Conservation (phyloP, 1,284 basidiomycete species). For the Porodaedalea pini region DNA sequence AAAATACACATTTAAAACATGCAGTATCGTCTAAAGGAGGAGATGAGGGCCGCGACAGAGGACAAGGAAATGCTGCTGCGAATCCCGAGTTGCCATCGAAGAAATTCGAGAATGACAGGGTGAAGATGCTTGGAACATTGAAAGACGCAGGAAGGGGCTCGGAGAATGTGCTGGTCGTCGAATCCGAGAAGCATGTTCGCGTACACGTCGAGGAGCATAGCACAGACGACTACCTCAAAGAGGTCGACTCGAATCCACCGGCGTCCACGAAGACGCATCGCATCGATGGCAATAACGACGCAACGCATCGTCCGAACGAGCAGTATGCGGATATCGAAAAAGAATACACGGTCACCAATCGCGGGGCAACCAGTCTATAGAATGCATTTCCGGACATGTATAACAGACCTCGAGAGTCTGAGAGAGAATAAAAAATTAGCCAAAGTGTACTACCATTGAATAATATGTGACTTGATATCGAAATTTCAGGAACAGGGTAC, state of each 20-base stretch:
- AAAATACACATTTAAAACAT: slow-evolving; percentile 14
- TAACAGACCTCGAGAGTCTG: too few species aligned
- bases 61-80: slow-evolving; percentile 8
- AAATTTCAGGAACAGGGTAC: too few species aligned
- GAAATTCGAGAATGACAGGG: neutral
- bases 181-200: neutral
- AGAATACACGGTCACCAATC: slow-evolving; percentile 12
- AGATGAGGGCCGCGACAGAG: slow-evolving; percentile 7
- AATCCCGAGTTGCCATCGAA: slow-evolving; percentile 7
- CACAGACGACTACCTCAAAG: slow-evolving; percentile 12
- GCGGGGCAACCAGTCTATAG: too few species aligned
- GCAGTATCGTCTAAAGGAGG: slow-evolving; percentile 5
- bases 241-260: slow-evolving; percentile 12
- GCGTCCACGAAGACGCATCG: slow-evolving; percentile 8
- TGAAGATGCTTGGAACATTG: too few species aligned
- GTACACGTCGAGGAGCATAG: slow-evolving; percentile 1
- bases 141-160: slow-evolving; percentile 6
- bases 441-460: too few species aligned
- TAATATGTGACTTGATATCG: too few species aligned
- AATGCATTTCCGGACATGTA: too few species aligned
- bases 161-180: neutral
- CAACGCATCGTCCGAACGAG: slow-evolving; percentile 14
- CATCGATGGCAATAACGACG: too few species aligned
- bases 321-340: slow-evolving; percentile 14
- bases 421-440: too few species aligned